Base-by-base conservation (phyloP, 164 flowering plant species). In the Vitis amurensis region DNA sequence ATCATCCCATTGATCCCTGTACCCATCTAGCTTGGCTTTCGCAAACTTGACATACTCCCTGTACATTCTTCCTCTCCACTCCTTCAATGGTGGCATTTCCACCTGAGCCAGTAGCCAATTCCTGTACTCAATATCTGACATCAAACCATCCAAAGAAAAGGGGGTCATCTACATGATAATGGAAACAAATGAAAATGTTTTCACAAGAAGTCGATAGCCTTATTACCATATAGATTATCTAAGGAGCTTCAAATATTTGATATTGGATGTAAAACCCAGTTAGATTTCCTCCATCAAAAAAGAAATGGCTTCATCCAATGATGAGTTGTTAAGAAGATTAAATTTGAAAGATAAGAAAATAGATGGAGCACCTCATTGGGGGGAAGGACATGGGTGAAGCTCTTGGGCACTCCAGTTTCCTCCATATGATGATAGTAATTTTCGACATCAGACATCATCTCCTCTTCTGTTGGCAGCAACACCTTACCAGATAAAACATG, bases 331-430 rank as follows among this genome's bases (percentile, higher is more conserved):
- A 29, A 60, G 37, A 10, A 23, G 19, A 17, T 17, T 17, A 17
- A 17, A 17, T 17, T 17, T 17, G 19, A 17, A 17, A 17, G 19
- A 17, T 17, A 17, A 17, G 19, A 17, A 17, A 29, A 11, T n/a
- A 10, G 47, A 60, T 27, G 11, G 11, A 11, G 7, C 1, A 50
- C 57, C 60, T 55, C 51, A 29, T 55, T 56, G 11, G 57, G 47
- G 9, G 10, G 6, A 17, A 68, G 55, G 30, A 2, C 4, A 51
- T 70, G 72, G 17, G 72, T 70, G 50, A 3, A n/a, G 10, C 37
- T 61, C 66, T 70, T 70, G 3, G 72, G 72, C 49, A 60, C 11
- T 56, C 67, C 66, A 1, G n/a, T 51, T 15, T 70, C 72, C 59
- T 61, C 72, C 66, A 70, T 50, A 11, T 37, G 49, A 51, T 52